Evolutionary conservation across 208 protist species (phyloP), one percentile per base, ranked within the genome.

Genomic region (Crithidia brevicula): DNA sequence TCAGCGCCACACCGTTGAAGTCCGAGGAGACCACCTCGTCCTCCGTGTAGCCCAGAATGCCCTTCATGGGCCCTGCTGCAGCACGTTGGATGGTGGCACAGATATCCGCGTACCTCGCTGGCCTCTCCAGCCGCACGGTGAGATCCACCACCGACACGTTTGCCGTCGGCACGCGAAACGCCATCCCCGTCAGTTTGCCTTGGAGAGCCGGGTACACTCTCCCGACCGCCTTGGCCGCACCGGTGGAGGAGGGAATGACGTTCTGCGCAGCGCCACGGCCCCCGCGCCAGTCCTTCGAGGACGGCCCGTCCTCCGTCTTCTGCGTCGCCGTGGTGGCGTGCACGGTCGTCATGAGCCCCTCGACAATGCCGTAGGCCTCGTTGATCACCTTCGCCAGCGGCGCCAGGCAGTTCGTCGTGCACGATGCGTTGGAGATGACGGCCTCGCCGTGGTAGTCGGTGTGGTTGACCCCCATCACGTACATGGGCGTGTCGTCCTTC

Each of bases 341-440:
- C 54, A 99, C 96, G 52, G 99, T 99, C 51, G 98, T 99, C 98
- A 99, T 99, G 46, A 99, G 88, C 49, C 96, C 96, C 60, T 98
- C 93, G 40, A 69, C 77, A 45, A 99, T 98, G 38, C 96, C 97
- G 67, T 97, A 99, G 51, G 92, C 89, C 34, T 99, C 96, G 70
- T 99, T 86, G 33, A 96, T 45, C 60, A 98, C 88, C 81, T 99
- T 98, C 59, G 91, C 98, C 22, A 99, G 64, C 45, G 99, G 99
- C 4, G 99, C 99, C 28, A 99, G 92, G 90, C 99, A 99, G 96
- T 99, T 99, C 68, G 99, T 99, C 56, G 99, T 99, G 93, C 99
- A 99, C 42, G 98, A 99, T 40, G 99, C 98, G 83, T 99, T 99
- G 6, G 94, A 99, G 38, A 99, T 81, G 28, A 99, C 80, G 42